A percentile compares a stretch with the other conserved stretches of the same genome.
Conservation (phyloP, 768 basidiomycete species). For the Mycena galopus region DNA sequence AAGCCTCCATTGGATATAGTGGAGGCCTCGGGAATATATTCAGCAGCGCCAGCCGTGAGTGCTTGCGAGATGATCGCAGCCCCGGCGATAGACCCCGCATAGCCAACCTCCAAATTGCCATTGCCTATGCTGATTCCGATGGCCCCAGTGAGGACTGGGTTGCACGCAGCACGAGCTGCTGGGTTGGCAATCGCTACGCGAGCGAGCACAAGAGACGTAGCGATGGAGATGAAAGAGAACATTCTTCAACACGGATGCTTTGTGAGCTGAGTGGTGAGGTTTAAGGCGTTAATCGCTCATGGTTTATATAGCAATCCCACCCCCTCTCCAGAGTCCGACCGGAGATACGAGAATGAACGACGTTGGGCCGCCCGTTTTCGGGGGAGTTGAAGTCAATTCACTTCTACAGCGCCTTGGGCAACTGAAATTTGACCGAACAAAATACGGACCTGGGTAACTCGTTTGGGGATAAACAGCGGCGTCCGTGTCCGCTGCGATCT, state of each 20-base stretch:
- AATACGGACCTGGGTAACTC: not conserved
- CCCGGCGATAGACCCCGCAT: slow-evolving; percentile 19
- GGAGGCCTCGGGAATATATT: slow-evolving; percentile 13
- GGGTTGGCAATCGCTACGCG: slow-evolving; percentile 11
- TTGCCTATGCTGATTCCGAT: slow-evolving; percentile 27
- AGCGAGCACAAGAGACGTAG: slow-evolving; percentile 16
- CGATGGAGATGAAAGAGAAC: slow-evolving; percentile 11
- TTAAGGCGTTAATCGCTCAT: too few relatives aligned
- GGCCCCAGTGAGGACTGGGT: slow-evolving; percentile 17
- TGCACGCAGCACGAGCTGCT: slow-evolving; percentile 27
- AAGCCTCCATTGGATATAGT: slow-evolving; percentile 21
- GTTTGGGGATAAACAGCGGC: slow-evolving; percentile 6
- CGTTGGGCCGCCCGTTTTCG: not conserved
- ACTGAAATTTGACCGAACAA: not conserved
- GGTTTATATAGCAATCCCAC: slow-evolving; percentile 6
- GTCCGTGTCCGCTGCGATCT: not conserved
- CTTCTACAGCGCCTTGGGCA: not conserved
- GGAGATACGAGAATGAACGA: slow-evolving; percentile 21
- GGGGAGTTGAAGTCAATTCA: not conserved
- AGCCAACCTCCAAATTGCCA: slow-evolving; percentile 24
- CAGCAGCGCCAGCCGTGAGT: not conserved
- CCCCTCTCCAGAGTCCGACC: not conserved
- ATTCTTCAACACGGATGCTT: not conserved
- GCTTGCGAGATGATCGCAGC: slow-evolving; percentile 22
- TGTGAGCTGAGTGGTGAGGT: not conserved